phyloP scores from a whole-genome alignment of 192 early-diverging fungal species.

The Linderina pennispora region DNA sequence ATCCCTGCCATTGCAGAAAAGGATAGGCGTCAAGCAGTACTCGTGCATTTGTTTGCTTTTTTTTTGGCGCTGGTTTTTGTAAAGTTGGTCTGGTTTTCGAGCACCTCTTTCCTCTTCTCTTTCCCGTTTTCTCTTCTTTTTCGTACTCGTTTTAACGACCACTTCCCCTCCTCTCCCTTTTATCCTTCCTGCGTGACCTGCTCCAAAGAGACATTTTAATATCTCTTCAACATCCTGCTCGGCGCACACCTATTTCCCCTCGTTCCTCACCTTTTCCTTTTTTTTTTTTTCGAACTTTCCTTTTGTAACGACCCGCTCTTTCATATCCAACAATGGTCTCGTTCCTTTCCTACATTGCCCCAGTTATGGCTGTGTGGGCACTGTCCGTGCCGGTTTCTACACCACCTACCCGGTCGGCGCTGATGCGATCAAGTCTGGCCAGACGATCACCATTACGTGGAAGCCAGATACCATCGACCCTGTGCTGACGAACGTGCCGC shows the following conservation, averaged over 20 bases:
- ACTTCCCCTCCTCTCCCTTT: too few species aligned
- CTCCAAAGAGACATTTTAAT: too few species aligned
- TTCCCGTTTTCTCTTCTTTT: not conserved
- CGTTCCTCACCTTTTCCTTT: not conserved
- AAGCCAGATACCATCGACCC: constrained; percentile 17
- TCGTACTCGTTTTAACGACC: constrained; percentile 1
- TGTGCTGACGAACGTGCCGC: constrained; percentile 13
- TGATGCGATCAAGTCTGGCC: constrained; percentile 23
- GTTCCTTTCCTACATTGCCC: constrained; percentile 19
- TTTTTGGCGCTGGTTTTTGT: too few species aligned
- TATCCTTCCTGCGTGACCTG: too few species aligned
- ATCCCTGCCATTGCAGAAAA: too few species aligned
- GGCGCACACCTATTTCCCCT: too few species aligned
- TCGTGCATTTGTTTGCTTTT: too few species aligned
- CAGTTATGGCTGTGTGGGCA: constrained; percentile 25
- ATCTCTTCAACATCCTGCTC: too few species aligned
- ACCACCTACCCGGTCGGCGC: constrained; percentile 44
- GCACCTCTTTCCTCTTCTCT: too few species aligned
- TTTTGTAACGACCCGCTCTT: too few species aligned
- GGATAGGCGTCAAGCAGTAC: too few species aligned
- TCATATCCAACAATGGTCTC: constrained; percentile 24
- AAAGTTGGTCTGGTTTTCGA: too few species aligned
- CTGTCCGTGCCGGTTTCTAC: constrained; percentile 42
- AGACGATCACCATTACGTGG: constrained; percentile 40
- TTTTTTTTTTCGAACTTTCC: not conserved